These are phyloP conservation scores for Kernera saxatilis DNA, from an alignment of 345 rosid species.

Conservation along the genomic window DNA sequence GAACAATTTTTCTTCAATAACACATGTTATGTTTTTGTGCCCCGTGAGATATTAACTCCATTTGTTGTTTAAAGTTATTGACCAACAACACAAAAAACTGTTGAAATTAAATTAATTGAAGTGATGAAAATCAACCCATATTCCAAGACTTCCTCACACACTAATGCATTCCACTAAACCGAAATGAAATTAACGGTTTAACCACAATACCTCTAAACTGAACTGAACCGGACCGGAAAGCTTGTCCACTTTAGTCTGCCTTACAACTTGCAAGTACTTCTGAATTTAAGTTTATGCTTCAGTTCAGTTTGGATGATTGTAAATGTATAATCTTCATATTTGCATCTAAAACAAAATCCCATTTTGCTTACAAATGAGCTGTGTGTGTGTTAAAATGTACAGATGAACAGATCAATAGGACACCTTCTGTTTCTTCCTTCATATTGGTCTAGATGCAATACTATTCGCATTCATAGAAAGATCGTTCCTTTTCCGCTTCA, in stretches of 20 bases:
- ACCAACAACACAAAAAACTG: no score
- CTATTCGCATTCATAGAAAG: conserved; percentile 18
- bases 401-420: background rate
- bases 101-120: no score
- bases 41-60: no score
- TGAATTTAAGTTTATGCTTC: background rate
- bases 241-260: background rate
- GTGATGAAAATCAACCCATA: no score
- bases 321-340: background rate
- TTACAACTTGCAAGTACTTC: background rate
- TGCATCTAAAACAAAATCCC: background rate
- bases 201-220: background rate
- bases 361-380: background rate
- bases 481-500: conserved; percentile 52
- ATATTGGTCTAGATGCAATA: conserved; percentile 8
- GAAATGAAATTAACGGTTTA: conserved; percentile 2
- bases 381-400: background rate
- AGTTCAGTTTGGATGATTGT: background rate
- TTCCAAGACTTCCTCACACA: no score
- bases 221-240: background rate
- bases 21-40: no score
- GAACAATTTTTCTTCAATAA: no score
- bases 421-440: conserved; percentile 5
- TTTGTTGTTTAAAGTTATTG: no score
- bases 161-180: no score